Conservation (phyloP, 129 eudicot genomes). For the Tanacetum coccineum region DNA sequence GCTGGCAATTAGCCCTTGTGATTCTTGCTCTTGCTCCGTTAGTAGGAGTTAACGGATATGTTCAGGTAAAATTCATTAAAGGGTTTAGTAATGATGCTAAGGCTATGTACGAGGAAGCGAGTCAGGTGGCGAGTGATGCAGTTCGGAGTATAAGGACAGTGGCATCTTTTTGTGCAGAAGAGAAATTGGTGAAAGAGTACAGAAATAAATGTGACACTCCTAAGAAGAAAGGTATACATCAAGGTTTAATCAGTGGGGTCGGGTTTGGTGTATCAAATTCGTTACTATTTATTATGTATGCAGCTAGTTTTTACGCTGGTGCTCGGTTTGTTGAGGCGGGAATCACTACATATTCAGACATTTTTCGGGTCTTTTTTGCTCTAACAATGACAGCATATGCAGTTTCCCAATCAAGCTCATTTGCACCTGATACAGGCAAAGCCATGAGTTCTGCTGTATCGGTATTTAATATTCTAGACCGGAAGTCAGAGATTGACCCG, state of each 20-base stretch:
- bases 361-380: constrained; percentile 84
- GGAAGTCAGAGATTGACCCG: constrained; percentile 67
- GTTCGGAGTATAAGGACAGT: constrained; percentile 86
- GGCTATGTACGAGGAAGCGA: constrained; percentile 81
- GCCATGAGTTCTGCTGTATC: constrained; percentile 70
- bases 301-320: constrained; percentile 67
- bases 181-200: constrained; percentile 59
- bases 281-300: constrained; percentile 61
- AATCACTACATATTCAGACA: constrained; percentile 47
- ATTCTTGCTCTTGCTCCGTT: constrained; percentile 66
- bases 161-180: constrained; percentile 88
- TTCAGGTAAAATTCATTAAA: constrained; percentile 66
- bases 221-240: constrained; percentile 52
- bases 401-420: constrained; percentile 70
- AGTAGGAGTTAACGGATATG: constrained; percentile 51
- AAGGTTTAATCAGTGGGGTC: constrained; percentile 66
- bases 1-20: constrained; percentile 78
- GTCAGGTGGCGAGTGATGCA: constrained; percentile 88
- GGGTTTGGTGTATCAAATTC: constrained; percentile 66
- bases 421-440: constrained; percentile 70
- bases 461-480: constrained; percentile 58
- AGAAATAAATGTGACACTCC: constrained; percentile 69
- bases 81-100: constrained; percentile 94
- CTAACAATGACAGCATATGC: constrained; percentile 70
- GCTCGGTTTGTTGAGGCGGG: constrained; percentile 68